These are phyloP conservation scores for Fusarium kyushuense DNA, from an alignment of 2,329 filamentous ascomycete species.

Conservation along the genomic window DNA sequence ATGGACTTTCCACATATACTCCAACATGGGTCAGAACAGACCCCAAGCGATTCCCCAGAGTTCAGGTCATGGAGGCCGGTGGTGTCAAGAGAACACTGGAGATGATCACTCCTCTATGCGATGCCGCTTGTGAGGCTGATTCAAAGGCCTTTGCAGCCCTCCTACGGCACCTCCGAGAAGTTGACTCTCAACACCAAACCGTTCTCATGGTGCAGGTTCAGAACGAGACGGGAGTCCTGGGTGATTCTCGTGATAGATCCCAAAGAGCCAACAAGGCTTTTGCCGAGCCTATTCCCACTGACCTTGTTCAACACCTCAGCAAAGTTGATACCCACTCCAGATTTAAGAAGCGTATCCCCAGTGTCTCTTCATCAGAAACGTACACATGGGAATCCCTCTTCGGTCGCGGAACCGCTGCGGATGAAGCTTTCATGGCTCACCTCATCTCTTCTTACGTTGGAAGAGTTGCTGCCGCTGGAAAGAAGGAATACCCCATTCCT, in stretches of 20 bases:
- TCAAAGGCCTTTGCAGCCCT: slow-evolving; percentile 50
- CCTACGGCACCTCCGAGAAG: slow-evolving; percentile 52
- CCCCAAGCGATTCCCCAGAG: slow-evolving; percentile 52
- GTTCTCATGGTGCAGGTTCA: slow-evolving; percentile 70
- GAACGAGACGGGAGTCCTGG: slow-evolving; percentile 65
- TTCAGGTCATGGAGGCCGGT: slow-evolving; percentile 50
- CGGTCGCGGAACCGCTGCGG: slow-evolving; percentile 45
- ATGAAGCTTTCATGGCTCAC: slow-evolving; percentile 56
- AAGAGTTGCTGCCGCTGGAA: slow-evolving; percentile 53
- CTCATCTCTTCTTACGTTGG: slow-evolving; percentile 51
- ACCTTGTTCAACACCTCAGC: slow-evolving; percentile 46
- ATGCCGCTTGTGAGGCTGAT: slow-evolving; percentile 50
- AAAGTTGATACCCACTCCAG: slow-evolving; percentile 45
- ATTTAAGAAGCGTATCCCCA: slow-evolving; percentile 48
- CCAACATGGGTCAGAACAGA: slow-evolving; percentile 54
- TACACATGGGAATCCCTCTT: slow-evolving; percentile 53
- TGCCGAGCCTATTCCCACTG: slow-evolving; percentile 47
- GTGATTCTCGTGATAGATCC: slow-evolving; percentile 63
- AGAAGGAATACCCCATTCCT: slow-evolving; percentile 50
- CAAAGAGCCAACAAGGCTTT: slow-evolving; percentile 58
- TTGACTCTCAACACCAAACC: slow-evolving; percentile 61
- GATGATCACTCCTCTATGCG: slow-evolving; percentile 50
- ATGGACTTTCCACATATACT: slow-evolving; percentile 54
- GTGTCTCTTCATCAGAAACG: slow-evolving; percentile 39
- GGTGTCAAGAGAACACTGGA: slow-evolving; percentile 51